Conservation (phyloP, 2,329 filamentous ascomycete species). For the Aspergillus piperis region DNA sequence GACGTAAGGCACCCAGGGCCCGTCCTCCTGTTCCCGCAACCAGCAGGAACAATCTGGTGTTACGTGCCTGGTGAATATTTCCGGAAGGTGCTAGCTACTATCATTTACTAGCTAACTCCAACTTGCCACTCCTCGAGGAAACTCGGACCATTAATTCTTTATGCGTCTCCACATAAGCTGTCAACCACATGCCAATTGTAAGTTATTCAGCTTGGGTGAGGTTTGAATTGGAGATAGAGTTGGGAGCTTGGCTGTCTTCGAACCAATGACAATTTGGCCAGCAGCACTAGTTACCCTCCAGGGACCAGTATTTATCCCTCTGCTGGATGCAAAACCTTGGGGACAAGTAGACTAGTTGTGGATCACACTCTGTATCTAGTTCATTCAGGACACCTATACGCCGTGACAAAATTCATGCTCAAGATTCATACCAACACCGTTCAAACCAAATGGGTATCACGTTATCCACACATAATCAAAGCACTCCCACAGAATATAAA, state of each 20-base stretch:
- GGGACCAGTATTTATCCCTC: neutral
- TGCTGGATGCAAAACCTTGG: neutral
- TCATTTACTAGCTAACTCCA: no score
- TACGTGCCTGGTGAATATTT: neutral
- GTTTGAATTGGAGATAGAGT: neutral
- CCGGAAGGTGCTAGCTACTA: neutral
- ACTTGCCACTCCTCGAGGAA: neutral
- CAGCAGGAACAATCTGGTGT: neutral
- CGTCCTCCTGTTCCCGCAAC: neutral
- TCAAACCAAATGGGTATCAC: constrained; percentile 19
- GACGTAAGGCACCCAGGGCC: neutral
- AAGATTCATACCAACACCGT: neutral
- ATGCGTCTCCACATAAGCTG: neutral
- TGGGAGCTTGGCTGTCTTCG: neutral
- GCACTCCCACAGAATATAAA: constrained; percentile 5
- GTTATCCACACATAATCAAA: constrained; percentile 9
- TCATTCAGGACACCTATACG: neutral
- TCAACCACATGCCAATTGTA: neutral
- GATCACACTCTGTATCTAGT: neutral
- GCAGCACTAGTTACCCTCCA: neutral
- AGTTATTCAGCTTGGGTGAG: neutral
- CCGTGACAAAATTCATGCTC: neutral
- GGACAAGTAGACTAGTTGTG: neutral
- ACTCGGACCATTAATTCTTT: neutral
- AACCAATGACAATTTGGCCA: neutral